A percentile compares a stretch with the other conserved stretches of the same genome.
Evolutionary conservation across 139 green algal species (phyloP).

Genomic region (Volvox reticuliferus): DNA sequence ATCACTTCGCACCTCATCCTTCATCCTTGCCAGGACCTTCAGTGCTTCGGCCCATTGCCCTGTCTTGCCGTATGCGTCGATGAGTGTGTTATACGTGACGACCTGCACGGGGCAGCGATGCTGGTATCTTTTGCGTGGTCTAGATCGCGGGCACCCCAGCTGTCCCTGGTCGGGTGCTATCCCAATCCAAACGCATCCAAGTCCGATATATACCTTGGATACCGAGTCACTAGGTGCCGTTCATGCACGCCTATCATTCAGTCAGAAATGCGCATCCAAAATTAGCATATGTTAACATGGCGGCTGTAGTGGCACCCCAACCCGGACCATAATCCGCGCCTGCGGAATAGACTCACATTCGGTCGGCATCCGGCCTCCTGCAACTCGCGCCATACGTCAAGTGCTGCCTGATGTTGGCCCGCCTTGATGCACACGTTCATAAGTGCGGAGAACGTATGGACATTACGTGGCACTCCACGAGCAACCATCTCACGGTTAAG

Average conservation of each 20-base stretch:
- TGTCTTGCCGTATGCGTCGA: slow-evolving; percentile 84
- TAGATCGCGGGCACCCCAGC: no score
- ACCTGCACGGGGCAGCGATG: slow-evolving; percentile 18
- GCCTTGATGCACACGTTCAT: slow-evolving; percentile 94
- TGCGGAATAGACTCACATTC: slow-evolving; percentile 55
- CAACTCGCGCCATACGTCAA: slow-evolving; percentile 83
- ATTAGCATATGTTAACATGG: no score
- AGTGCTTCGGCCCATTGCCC: slow-evolving; percentile 78
- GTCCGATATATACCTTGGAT: no score
- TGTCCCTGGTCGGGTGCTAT: no score
- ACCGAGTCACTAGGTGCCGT: no score
- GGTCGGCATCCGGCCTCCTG: slow-evolving; percentile 59
- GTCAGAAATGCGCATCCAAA: no score
- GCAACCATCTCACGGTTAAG: slow-evolving; percentile 78
- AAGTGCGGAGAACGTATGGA: slow-evolving; percentile 90
- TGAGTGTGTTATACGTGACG: slow-evolving; percentile 85
- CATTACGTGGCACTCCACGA: slow-evolving; percentile 78
- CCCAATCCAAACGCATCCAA: no score
- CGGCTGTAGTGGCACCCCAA: no score
- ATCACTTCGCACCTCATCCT: slow-evolving; percentile 48
- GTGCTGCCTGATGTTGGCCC: slow-evolving; percentile 72
- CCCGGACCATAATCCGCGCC: no score
- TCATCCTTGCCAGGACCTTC: slow-evolving; percentile 54
- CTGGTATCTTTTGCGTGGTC: no score
- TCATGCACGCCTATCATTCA: no score